phyloP scores from a whole-genome alignment of 305 asterid species.

The Andrographis paniculata region DNA sequence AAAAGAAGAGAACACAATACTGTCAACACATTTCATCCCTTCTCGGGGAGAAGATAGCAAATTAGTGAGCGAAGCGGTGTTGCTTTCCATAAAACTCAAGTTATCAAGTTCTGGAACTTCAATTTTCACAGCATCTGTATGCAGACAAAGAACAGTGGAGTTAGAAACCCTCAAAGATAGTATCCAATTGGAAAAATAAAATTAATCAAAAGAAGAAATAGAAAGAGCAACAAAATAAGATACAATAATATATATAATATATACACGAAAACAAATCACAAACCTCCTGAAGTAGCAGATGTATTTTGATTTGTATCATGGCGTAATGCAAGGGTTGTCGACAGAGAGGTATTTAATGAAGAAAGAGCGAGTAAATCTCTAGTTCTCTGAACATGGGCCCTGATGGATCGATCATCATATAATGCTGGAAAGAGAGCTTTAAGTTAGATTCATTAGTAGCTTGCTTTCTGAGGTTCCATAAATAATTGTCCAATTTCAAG shows the following conservation, averaged over 20 bases:
- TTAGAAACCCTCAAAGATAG: not conserved
- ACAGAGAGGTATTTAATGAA: slow-evolving; percentile 62
- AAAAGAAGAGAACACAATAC: slow-evolving; percentile 73
- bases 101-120: slow-evolving; percentile 65
- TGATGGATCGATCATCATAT: slow-evolving; percentile 83
- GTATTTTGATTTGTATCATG: slow-evolving; percentile 45
- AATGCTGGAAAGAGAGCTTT: slow-evolving; percentile 45
- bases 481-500: too few relatives aligned
- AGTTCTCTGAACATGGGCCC: slow-evolving; percentile 79
- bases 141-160: slow-evolving; percentile 14
- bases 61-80: slow-evolving; percentile 50
- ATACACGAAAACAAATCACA: too few relatives aligned
- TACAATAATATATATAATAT: slow-evolving; percentile 5
- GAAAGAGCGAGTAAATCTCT: slow-evolving; percentile 74
- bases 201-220: slow-evolving; percentile 9
- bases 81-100: slow-evolving; percentile 57
- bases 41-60: slow-evolving; percentile 52
- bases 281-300: slow-evolving; percentile 55
- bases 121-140: slow-evolving; percentile 48
- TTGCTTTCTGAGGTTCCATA: too few relatives aligned
- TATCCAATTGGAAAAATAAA: not conserved
- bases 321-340: slow-evolving; percentile 69
- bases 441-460: too few relatives aligned
- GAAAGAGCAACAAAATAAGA: slow-evolving; percentile 4
- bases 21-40: slow-evolving; percentile 63